Percentiles rank a stretch among this genome's conserved stretches.
These are phyloP conservation scores for Fusarium pseudoanthophilum DNA, from an alignment of 2,329 filamentous ascomycete genomes.

Conservation along the genomic window DNA sequence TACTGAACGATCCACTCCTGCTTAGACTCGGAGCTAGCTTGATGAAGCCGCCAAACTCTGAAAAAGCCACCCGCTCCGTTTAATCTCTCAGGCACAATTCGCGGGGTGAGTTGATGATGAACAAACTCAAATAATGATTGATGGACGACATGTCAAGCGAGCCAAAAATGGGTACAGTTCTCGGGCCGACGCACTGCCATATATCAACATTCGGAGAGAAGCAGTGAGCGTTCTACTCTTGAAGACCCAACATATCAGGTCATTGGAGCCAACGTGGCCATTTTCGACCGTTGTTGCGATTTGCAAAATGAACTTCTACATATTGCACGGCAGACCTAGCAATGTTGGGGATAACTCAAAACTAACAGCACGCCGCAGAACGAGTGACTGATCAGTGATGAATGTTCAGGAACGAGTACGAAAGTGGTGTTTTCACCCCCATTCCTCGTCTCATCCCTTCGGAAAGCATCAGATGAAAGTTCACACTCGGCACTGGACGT, in stretches of 20 bases:
- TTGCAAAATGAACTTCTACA: neutral
- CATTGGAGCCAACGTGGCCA: neutral
- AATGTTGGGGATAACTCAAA: neutral
- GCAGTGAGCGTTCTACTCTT: neutral
- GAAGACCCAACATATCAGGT: neutral
- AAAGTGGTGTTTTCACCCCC: neutral
- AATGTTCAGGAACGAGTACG: neutral
- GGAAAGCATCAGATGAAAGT: slow-evolving; percentile 1
- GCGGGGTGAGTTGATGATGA: slow-evolving; percentile 21
- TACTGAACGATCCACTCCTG: neutral
- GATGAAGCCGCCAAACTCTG: slow-evolving; percentile 6
- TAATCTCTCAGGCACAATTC: slow-evolving; percentile 31
- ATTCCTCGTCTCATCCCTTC: slow-evolving; percentile 2
- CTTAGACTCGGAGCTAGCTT: slow-evolving; percentile 5
- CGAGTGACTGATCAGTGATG: neutral
- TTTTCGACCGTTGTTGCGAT: neutral
- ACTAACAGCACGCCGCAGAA: neutral
- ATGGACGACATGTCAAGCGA: neutral
- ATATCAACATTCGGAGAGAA: neutral
- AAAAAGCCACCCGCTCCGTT: slow-evolving; percentile 25
- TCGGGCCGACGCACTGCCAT: neutral
- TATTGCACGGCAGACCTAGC: neutral
- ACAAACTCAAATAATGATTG: neutral
- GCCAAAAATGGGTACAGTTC: neutral
- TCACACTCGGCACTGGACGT: neutral